Percentiles rank a stretch among this genome's conserved stretches.
Evolutionary conservation across 768 basidiomycete genomes (phyloP).

Genomic region (Russula virescens): DNA sequence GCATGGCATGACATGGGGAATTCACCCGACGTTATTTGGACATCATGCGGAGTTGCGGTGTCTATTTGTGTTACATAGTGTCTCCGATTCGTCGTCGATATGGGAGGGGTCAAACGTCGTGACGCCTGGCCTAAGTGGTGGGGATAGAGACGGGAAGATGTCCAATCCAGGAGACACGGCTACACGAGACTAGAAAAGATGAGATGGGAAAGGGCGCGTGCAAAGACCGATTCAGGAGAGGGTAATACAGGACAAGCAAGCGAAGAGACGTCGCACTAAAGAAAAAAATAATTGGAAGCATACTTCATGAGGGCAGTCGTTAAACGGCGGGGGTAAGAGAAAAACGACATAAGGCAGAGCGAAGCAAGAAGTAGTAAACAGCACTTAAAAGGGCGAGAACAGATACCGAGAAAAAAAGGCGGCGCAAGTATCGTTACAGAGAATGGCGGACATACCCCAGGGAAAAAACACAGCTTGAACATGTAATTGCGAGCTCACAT

Average conservation of each 20-base stretch:
- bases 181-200: constrained; percentile 18
- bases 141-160: constrained; percentile 16
- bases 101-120: constrained; percentile 1
- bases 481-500: constrained; percentile 7
- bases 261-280: constrained; percentile 7
- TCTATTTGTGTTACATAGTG: constrained; percentile 21
- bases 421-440: constrained; percentile 18
- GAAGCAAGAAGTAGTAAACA: constrained; percentile 21
- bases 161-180: constrained; percentile 22
- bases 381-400: constrained; percentile 4
- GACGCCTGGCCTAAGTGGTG: constrained; percentile 10
- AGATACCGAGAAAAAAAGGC: constrained; percentile 9
- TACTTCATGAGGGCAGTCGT: constrained; percentile 20
- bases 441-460: constrained; percentile 10
- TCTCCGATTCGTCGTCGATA: constrained; percentile 21
- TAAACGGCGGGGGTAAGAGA: not conserved
- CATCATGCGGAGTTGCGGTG: constrained; percentile 4
- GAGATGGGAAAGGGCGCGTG: constrained; percentile 2
- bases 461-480: constrained; percentile 5
- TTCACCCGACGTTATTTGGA: not conserved
- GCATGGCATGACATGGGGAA: not conserved
- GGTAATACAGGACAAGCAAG: constrained; percentile 20
- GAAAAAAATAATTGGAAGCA: constrained; percentile 19
- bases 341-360: constrained; percentile 15
- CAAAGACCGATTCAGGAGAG: constrained; percentile 18